Evolutionary conservation across 2,329 filamentous ascomycete genomes (phyloP).

Genomic region (Ophiostoma sp.): DNA sequence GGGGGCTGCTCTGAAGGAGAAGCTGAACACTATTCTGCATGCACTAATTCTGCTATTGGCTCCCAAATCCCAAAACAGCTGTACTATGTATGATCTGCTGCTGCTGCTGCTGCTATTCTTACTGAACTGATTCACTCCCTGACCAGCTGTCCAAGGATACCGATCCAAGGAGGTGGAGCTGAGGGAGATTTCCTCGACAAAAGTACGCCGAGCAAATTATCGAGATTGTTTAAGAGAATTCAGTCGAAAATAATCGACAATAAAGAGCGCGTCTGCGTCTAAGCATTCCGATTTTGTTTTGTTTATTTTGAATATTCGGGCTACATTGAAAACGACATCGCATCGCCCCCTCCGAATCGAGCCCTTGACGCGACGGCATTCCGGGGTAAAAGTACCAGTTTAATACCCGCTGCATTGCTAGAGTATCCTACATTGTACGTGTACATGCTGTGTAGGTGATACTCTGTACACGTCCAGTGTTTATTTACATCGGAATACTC

Average conservation of each 20-base stretch:
- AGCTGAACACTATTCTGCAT: background rate
- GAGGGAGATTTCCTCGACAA: background rate
- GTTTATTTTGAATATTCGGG: background rate
- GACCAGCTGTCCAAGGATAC: conserved; percentile 3
- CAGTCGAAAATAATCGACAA: background rate
- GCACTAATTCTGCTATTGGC: background rate
- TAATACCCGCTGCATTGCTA: background rate
- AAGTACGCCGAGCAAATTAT: background rate
- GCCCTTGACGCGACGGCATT: background rate
- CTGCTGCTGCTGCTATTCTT: no score
- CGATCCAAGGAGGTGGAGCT: conserved; percentile 3
- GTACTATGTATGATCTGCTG: no score
- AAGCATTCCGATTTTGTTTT: background rate
- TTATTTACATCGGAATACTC: background rate
- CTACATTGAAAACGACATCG: background rate
- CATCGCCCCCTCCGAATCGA: background rate
- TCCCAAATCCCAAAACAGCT: no score
- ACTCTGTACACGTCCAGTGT: background rate
- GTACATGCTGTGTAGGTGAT: background rate
- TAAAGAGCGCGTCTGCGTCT: background rate
- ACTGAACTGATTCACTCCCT: background rate
- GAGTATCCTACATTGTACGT: no score
- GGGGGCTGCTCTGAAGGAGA: no score
- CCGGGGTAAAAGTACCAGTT: conserved; percentile 1
- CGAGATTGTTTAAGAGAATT: background rate